Conservation (phyloP, 441 rosid genomes). For the Biscutella laevigata region DNA sequence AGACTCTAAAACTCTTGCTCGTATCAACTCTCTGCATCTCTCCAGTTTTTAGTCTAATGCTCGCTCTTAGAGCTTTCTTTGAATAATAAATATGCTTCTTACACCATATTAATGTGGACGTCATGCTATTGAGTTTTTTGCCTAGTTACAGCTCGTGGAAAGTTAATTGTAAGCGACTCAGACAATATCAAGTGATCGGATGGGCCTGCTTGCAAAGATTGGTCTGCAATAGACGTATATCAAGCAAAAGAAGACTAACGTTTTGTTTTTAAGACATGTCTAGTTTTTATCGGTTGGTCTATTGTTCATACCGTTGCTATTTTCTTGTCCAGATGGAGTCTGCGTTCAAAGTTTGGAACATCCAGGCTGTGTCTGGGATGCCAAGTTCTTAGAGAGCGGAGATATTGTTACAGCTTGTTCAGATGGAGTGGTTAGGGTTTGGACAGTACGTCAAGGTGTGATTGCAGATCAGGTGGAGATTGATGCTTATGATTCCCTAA, state of each 20-base stretch:
- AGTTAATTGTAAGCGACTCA: not conserved
- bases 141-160: slow-evolving; percentile 1
- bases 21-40: too few species aligned
- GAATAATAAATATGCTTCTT: not conserved
- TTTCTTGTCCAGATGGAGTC: slow-evolving; percentile 62
- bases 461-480: slow-evolving; percentile 61
- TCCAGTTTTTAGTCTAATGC: not conserved
- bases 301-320: slow-evolving; percentile 18
- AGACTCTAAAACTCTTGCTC: too few species aligned
- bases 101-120: not conserved
- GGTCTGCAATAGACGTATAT: not conserved
- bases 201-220: not conserved
- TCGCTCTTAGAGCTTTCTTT: not conserved
- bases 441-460: slow-evolving; percentile 61
- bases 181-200: not conserved
- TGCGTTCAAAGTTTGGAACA: slow-evolving; percentile 94
- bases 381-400: slow-evolving; percentile 82
- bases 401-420: slow-evolving; percentile 96
- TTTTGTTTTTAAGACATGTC: slow-evolving; percentile 3
- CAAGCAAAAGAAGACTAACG: not conserved
- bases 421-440: slow-evolving; percentile 75
- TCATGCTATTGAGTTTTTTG: not conserved
- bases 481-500: slow-evolving; percentile 56
- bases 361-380: slow-evolving; percentile 99
- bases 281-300: slow-evolving; percentile 6